Percentiles rank a stretch among this genome's conserved stretches.
Conservation (phyloP, 164 flowering plant species). For the Nymphaea thermarum region DNA sequence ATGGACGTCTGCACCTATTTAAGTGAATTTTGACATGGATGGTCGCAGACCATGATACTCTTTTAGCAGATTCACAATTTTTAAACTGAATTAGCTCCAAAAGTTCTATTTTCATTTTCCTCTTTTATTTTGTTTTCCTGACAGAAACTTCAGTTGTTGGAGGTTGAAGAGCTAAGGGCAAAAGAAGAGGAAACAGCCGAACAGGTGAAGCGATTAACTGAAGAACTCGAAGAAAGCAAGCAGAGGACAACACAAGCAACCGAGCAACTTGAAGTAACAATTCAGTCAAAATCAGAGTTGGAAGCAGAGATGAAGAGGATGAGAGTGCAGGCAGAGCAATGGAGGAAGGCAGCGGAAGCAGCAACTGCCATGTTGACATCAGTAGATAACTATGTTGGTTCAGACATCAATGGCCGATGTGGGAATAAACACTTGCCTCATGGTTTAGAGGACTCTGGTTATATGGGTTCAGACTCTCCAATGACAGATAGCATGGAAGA, state of each 20-base stretch:
- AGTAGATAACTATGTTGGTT: conserved; percentile 7
- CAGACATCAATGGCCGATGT: conserved; percentile 38
- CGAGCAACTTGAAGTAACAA: background rate
- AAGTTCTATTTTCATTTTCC: background rate
- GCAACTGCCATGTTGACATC: conserved; percentile 65
- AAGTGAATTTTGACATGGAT: background rate
- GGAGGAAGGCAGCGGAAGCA: conserved; percentile 98
- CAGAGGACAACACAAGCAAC: background rate
- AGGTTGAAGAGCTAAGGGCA: conserved; percentile 1
- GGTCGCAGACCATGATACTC: too few species aligned
- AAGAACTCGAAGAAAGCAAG: conserved; percentile 22
- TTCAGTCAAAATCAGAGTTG: background rate
- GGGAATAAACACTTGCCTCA: background rate
- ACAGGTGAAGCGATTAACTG: conserved; percentile 23
- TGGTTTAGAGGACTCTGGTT: conserved; percentile 24
- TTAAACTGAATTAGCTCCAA: background rate
- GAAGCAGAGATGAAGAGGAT: conserved; percentile 74
- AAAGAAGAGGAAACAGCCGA: conserved; percentile 27
- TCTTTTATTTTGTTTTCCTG: background rate
- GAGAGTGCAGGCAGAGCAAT: conserved; percentile 90
- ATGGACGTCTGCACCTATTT: background rate
- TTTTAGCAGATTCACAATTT: background rate
- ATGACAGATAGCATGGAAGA: conserved; percentile 35
- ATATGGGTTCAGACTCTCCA: conserved; percentile 45
- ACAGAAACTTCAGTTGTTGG: background rate